These are phyloP conservation scores for Williopsis jadinii DNA, from an alignment of 1,139 yeast genomes.

Conservation along the genomic window DNA sequence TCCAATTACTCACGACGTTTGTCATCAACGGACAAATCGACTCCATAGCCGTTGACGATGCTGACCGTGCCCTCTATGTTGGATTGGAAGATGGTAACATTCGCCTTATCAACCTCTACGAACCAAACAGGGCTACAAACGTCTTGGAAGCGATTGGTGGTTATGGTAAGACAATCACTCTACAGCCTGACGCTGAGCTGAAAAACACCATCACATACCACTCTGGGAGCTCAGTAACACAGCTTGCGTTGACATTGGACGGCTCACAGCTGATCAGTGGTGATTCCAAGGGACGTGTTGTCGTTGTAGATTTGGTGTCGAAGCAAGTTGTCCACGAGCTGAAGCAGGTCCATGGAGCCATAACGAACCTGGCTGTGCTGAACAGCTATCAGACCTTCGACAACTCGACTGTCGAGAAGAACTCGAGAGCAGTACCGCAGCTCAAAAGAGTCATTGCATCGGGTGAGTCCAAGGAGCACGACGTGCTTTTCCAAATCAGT, in stretches of 20 bases:
- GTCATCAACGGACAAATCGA: conserved; percentile 55
- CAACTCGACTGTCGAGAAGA: conserved; percentile 14
- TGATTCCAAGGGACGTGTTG: conserved; percentile 59
- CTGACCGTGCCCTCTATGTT: conserved; percentile 65
- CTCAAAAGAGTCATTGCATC: conserved; percentile 51
- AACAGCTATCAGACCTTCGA: conserved; percentile 13
- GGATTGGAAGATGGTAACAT: conserved; percentile 65
- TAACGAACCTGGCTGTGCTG: conserved; percentile 30
- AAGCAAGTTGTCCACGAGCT: conserved; percentile 67
- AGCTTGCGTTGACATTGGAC: conserved; percentile 60
- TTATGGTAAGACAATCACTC: conserved; percentile 43
- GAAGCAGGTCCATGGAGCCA: conserved; percentile 40
- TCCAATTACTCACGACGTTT: conserved; percentile 56
- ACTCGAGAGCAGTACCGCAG: conserved; percentile 35
- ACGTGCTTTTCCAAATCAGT: conserved; percentile 40
- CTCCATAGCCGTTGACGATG: conserved; percentile 69
- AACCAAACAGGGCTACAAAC: conserved; percentile 34
- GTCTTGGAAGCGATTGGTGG: conserved; percentile 53
- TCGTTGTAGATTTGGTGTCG: conserved; percentile 66
- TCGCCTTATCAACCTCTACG: conserved; percentile 50
- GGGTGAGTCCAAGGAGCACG: conserved; percentile 40
- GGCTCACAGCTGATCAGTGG: conserved; percentile 74
- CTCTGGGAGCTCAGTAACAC: conserved; percentile 38
- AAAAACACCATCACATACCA: conserved; percentile 54
- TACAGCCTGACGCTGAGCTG: conserved; percentile 44